A percentile compares a stretch with the other conserved stretches of the same genome.
These are phyloP conservation scores for Fonsecaea monophora DNA, from an alignment of 2,329 filamentous ascomycete genomes.

Conservation along the genomic window DNA sequence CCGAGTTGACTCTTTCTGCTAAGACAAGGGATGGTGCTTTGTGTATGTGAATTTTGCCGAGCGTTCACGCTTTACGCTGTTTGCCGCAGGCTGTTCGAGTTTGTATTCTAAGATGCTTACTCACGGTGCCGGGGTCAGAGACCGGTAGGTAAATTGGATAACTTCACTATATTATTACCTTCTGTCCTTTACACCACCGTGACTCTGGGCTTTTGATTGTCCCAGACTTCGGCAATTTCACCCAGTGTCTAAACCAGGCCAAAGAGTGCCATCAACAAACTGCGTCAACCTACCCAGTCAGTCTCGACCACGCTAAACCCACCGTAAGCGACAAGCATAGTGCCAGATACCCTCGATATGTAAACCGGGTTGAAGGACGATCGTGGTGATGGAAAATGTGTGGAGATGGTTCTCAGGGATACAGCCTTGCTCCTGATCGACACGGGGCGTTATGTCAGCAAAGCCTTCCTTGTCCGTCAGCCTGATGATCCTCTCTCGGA, in stretches of 20 bases:
- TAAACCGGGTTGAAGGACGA: neutral
- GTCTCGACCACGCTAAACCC: neutral
- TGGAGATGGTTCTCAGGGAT: neutral
- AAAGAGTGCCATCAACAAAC: neutral
- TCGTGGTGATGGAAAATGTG: neutral
- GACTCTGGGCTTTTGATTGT: neutral
- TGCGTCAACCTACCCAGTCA: neutral
- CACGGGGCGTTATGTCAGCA: neutral
- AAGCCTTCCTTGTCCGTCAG: neutral
- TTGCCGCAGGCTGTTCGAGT: too few relatives aligned
- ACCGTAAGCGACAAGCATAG: neutral
- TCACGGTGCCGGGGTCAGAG: too few relatives aligned
- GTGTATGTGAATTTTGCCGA: too few relatives aligned
- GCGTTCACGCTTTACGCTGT: too few relatives aligned
- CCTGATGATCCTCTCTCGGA: neutral
- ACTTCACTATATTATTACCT: too few relatives aligned
- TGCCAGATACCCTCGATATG: neutral
- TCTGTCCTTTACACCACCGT: too few relatives aligned
- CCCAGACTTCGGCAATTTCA: neutral
- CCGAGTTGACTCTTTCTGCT: neutral
- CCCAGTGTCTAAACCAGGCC: neutral
- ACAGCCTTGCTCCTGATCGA: neutral
- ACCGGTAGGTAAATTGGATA: too few relatives aligned
- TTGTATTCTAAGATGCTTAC: too few relatives aligned
- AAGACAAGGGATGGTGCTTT: neutral